A percentile compares a stretch with the other conserved stretches of the same genome.
Evolutionary conservation across 2,329 filamentous ascomycete species (phyloP).

Genomic region (Furcasterigmium sp.): DNA sequence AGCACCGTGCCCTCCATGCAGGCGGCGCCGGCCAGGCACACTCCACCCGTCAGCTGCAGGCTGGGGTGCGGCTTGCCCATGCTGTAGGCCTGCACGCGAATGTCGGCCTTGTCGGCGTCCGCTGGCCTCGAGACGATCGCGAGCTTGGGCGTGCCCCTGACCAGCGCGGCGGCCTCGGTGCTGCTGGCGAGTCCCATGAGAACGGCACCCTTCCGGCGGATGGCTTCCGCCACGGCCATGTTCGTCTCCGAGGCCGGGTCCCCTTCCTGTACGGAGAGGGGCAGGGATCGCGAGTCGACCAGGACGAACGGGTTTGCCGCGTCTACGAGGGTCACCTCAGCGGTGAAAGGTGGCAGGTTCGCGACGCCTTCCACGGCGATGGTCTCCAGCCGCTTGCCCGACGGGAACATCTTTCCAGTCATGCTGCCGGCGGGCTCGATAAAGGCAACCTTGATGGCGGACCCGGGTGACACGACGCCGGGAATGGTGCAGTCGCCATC

Average conservation of each 20-base stretch:
- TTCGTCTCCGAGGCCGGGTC: slow-evolving; percentile 21
- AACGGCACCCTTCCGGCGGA: slow-evolving; percentile 48
- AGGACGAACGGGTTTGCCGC: slow-evolving; percentile 40
- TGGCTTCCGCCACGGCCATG: slow-evolving; percentile 35
- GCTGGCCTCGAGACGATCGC: slow-evolving; percentile 38
- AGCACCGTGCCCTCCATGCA: slow-evolving; percentile 34
- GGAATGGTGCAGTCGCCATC: slow-evolving; percentile 51
- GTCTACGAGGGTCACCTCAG: slow-evolving; percentile 26
- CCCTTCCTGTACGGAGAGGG: slow-evolving; percentile 36
- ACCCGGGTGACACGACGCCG: slow-evolving; percentile 48
- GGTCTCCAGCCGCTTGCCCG: slow-evolving; percentile 40
- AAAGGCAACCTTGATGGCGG: slow-evolving; percentile 53
- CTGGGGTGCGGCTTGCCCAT: slow-evolving; percentile 46
- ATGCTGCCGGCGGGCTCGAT: slow-evolving; percentile 54
- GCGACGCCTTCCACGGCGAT: slow-evolving; percentile 33
- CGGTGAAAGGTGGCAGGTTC: slow-evolving; percentile 18
- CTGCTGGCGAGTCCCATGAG: slow-evolving; percentile 49
- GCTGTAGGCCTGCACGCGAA: slow-evolving; percentile 39
- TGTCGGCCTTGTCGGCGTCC: slow-evolving; percentile 20
- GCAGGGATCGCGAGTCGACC: slow-evolving; percentile 41
- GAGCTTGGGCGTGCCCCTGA: slow-evolving; percentile 46
- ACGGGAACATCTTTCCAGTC: slow-evolving; percentile 54
- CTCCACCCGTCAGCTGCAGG: slow-evolving; percentile 45
- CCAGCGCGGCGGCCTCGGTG: slow-evolving; percentile 24
- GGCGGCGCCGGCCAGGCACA: slow-evolving; percentile 40